Percentiles rank a stretch among this genome's conserved stretches.
Evolutionary conservation across 2,329 filamentous ascomycete genomes (phyloP).

Genomic region (Blastomyces emzantsi): DNA sequence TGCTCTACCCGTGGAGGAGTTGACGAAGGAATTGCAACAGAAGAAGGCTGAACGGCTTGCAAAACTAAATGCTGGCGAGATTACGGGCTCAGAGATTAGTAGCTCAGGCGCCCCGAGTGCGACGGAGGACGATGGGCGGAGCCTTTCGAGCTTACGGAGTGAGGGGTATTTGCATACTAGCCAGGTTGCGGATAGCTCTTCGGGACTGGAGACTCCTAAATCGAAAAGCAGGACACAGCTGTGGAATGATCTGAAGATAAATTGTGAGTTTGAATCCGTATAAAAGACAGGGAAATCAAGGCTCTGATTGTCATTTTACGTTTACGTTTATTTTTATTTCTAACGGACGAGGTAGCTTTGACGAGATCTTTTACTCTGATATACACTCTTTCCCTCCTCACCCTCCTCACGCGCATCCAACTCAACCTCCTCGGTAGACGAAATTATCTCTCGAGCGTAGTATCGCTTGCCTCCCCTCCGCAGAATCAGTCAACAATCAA

Average conservation of each 20-base stretch:
- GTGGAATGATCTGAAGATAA: conserved; percentile 96
- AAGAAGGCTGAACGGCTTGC: conserved; percentile 70
- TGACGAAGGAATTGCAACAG: conserved; percentile 88
- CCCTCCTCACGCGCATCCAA: conserved; percentile 87
- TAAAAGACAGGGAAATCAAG: background rate
- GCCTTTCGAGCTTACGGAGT: conserved; percentile 65
- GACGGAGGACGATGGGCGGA: conserved; percentile 74
- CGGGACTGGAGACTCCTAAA: conserved; percentile 40
- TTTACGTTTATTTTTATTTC: background rate
- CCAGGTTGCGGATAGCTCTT: conserved; percentile 55
- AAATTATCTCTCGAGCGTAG: conserved; percentile 92
- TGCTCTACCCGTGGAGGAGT: conserved; percentile 80
- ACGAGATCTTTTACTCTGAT: conserved; percentile 84
- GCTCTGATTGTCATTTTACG: too few relatives aligned
- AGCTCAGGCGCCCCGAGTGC: conserved; percentile 54
- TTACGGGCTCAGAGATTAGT: conserved; percentile 47
- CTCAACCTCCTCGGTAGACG: conserved; percentile 91
- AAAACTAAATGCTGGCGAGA: conserved; percentile 48
- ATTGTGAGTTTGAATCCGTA: conserved; percentile 54
- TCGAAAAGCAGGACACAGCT: conserved; percentile 79
- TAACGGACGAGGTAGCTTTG: conserved; percentile 48
- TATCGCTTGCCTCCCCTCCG: conserved; percentile 72
- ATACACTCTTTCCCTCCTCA: conserved; percentile 82
- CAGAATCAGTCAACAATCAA: conserved; percentile 66
- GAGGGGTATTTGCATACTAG: conserved; percentile 78